Percentiles rank a stretch among this genome's conserved stretches.
Conservation (phyloP, 2,329 filamentous ascomycete species). For the Fusarium sterilihyphosum region DNA sequence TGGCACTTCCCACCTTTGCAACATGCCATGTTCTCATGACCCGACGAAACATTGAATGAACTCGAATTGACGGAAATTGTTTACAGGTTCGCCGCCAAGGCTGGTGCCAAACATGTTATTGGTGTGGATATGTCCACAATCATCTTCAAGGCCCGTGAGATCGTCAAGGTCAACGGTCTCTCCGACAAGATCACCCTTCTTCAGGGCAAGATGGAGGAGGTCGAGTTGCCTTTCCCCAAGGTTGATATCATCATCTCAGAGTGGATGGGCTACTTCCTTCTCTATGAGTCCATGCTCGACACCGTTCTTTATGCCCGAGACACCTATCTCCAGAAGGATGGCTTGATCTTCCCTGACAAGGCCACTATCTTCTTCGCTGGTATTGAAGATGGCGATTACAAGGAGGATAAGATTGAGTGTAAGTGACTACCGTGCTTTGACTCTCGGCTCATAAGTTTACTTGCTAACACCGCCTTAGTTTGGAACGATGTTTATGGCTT, state of each 20-base stretch:
- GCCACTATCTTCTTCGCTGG: conserved; percentile 96
- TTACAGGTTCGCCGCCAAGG: conserved; percentile 91
- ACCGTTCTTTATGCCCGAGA: conserved; percentile 97
- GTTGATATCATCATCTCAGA: conserved; percentile 99
- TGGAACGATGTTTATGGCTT: conserved; percentile 99
- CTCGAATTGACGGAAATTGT: conserved; percentile 9
- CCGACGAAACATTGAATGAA: not conserved
- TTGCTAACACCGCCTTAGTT: conserved; percentile 64
- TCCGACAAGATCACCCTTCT: conserved; percentile 95
- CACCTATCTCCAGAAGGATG: conserved; percentile 85
- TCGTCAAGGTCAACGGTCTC: conserved; percentile 91
- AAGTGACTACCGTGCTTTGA: conserved; percentile 53
- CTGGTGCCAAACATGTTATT: conserved; percentile 97
- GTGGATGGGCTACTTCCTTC: conserved; percentile 99
- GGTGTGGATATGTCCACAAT: conserved; percentile 99
- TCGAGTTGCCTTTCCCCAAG: conserved; percentile 89
- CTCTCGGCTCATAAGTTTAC: not conserved
- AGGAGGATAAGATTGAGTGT: conserved; percentile 99
- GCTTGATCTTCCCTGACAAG: conserved; percentile 98
- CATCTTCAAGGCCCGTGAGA: conserved; percentile 97
- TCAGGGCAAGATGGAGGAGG: conserved; percentile 99
- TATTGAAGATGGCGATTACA: conserved; percentile 99
- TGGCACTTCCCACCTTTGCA: not conserved
- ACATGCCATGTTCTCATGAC: not conserved
- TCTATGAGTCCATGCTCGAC: conserved; percentile 99